Evolutionary conservation across 768 basidiomycete genomes (phyloP).

Genomic region (Jaapia argillacea): DNA sequence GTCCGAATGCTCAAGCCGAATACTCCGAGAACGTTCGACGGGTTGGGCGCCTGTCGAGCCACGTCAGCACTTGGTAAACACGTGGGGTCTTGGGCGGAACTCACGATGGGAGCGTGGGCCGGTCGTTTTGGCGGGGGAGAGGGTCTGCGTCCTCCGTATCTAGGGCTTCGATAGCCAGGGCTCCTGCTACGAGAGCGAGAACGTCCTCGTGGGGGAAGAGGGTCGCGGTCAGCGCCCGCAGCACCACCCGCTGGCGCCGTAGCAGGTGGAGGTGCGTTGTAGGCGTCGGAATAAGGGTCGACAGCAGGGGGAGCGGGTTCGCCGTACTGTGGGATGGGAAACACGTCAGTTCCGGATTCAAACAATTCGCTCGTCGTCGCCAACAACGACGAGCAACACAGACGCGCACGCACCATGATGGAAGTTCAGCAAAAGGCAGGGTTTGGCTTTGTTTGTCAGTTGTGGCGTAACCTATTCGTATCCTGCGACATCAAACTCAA

Average conservation of each 20-base stretch:
- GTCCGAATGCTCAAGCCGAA: slow-evolving; percentile 97
- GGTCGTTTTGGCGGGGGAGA: slow-evolving; percentile 54
- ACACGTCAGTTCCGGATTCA: too few species aligned
- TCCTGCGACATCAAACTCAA: slow-evolving; percentile 22
- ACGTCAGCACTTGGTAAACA: slow-evolving; percentile 23
- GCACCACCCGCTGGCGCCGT: slow-evolving; percentile 25
- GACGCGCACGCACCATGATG: slow-evolving; percentile 54
- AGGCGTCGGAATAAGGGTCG: slow-evolving; percentile 79
- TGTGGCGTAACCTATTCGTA: background rate
- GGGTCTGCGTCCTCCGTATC: slow-evolving; percentile 31
- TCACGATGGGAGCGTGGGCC: slow-evolving; percentile 63
- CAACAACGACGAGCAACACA: slow-evolving; percentile 8
- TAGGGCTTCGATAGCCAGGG: slow-evolving; percentile 52
- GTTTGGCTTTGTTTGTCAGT: slow-evolving; percentile 19
- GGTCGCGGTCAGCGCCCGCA: slow-evolving; percentile 40
- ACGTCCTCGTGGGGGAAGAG: slow-evolving; percentile 53
- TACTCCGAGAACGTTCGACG: slow-evolving; percentile 87
- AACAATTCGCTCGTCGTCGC: slow-evolving; percentile 4
- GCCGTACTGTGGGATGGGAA: slow-evolving; percentile 45
- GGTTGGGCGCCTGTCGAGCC: slow-evolving; percentile 69
- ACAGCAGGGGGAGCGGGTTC: slow-evolving; percentile 47
- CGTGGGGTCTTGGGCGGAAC: slow-evolving; percentile 21
- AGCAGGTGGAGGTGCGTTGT: slow-evolving; percentile 52
- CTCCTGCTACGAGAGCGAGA: slow-evolving; percentile 74
- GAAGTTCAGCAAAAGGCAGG: slow-evolving; percentile 22